These are phyloP conservation scores for Bacterosira constricta DNA, from an alignment of 108 stramenopile species.

Conservation along the genomic window DNA sequence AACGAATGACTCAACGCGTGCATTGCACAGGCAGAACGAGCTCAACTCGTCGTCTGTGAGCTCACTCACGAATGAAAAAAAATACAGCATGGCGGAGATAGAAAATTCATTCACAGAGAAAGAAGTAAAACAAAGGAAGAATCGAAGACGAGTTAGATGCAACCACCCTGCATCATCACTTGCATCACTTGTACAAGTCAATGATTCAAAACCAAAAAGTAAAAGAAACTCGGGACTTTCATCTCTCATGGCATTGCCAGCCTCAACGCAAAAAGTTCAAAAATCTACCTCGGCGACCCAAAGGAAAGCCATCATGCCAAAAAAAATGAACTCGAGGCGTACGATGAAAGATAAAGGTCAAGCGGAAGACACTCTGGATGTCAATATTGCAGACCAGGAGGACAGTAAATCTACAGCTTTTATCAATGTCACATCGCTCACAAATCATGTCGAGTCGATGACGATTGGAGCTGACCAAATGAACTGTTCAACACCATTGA, in stretches of 20 bases:
- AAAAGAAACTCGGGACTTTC: slow-evolving; percentile 12
- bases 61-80: neutral
- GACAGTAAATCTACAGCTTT: neutral
- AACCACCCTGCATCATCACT: slow-evolving; percentile 20
- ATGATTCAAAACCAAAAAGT: slow-evolving; percentile 6
- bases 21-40: neutral
- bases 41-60: neutral
- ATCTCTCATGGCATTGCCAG: slow-evolving; percentile 34
- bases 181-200: neutral
- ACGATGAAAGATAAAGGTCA: slow-evolving; percentile 15
- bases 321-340: neutral
- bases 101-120: neutral
- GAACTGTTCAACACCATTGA: slow-evolving; percentile 75
- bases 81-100: neutral
- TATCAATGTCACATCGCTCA: slow-evolving; percentile 11
- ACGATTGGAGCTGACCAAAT: slow-evolving; percentile 92
- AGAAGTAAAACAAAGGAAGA: neutral
- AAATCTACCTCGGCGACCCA: neutral
- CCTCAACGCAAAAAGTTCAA: slow-evolving; percentile 17
- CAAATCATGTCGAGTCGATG: slow-evolving; percentile 96
- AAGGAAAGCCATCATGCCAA: too few relatives aligned
- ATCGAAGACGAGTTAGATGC: slow-evolving; percentile 15
- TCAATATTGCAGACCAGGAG: neutral
- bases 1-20: neutral
- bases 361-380: too few relatives aligned